Percentiles rank a stretch among this genome's conserved stretches.
phyloP scores from a whole-genome alignment of 345 rosid genomes.

The Rubroshorea leprosula region DNA sequence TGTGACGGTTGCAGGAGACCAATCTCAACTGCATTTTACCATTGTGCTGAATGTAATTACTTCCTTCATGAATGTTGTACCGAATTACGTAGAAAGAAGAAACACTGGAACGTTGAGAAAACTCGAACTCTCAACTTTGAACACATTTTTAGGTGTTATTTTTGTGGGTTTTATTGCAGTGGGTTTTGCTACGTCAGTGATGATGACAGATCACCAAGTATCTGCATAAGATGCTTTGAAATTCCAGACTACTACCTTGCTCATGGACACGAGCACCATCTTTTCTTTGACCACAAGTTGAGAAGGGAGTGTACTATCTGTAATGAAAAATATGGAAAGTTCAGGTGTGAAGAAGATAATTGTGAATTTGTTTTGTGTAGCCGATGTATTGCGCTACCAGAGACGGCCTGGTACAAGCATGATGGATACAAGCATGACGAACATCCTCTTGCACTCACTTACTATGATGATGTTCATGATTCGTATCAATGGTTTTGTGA shows the following conservation, averaged over 20 bases:
- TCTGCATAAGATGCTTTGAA: neutral
- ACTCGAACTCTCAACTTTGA: neutral
- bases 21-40: too few species aligned
- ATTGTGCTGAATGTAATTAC: neutral
- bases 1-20: too few species aligned
- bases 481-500: neutral
- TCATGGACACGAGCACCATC: neutral
- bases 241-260: neutral
- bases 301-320: neutral
- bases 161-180: neutral
- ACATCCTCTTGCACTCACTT: neutral
- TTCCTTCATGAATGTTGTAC: neutral
- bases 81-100: neutral
- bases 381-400: neutral
- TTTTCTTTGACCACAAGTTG: neutral
- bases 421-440: neutral
- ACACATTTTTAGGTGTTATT: neutral
- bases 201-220: neutral
- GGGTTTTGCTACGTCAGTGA: neutral
- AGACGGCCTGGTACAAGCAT: neutral
- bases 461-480: neutral
- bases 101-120: neutral
- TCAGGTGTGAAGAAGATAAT: neutral
- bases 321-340: neutral
- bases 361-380: neutral